Evolutionary conservation across 768 basidiomycete species (phyloP).

Genomic region (Suillus bovinus): DNA sequence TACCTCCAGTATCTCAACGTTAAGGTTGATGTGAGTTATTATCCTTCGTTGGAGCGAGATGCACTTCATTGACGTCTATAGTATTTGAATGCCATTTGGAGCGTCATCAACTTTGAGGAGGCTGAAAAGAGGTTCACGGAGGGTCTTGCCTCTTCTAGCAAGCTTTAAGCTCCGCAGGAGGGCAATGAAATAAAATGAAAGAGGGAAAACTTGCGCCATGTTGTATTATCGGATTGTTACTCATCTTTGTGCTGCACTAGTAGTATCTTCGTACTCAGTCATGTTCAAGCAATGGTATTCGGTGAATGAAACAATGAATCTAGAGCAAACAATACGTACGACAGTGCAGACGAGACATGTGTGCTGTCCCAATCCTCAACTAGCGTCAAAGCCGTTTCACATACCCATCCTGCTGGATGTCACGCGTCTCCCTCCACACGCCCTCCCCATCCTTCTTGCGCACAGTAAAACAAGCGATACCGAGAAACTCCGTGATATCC

Average conservation of each 20-base stretch:
- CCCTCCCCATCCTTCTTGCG: slow-evolving; percentile 77
- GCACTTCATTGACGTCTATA: slow-evolving; percentile 24
- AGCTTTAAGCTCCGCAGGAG: slow-evolving; percentile 31
- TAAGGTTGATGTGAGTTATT: slow-evolving; percentile 77
- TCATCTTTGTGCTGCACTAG: too few relatives aligned
- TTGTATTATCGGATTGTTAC: not conserved
- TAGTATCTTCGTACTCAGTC: not conserved
- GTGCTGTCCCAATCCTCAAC: not conserved
- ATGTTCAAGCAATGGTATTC: not conserved
- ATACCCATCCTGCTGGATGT: slow-evolving; percentile 27
- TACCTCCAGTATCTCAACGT: slow-evolving; percentile 97
- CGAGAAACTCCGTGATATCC: slow-evolving; percentile 89
- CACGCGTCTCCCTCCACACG: slow-evolving; percentile 48
- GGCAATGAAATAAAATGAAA: not conserved
- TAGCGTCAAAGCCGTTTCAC: slow-evolving; percentile 21
- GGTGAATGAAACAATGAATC: not conserved
- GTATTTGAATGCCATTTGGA: slow-evolving; percentile 81
- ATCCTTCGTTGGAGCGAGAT: slow-evolving; percentile 4
- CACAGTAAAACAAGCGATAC: slow-evolving; percentile 94
- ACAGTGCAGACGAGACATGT: not conserved
- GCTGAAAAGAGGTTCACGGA: slow-evolving; percentile 66
- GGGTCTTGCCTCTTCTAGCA: slow-evolving; percentile 35
- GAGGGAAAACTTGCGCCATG: not conserved
- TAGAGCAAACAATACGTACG: not conserved
- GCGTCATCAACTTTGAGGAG: slow-evolving; percentile 71